These are phyloP conservation scores for Acrodontium crateriforme DNA, from an alignment of 2,329 filamentous ascomycete genomes.

Conservation along the genomic window DNA sequence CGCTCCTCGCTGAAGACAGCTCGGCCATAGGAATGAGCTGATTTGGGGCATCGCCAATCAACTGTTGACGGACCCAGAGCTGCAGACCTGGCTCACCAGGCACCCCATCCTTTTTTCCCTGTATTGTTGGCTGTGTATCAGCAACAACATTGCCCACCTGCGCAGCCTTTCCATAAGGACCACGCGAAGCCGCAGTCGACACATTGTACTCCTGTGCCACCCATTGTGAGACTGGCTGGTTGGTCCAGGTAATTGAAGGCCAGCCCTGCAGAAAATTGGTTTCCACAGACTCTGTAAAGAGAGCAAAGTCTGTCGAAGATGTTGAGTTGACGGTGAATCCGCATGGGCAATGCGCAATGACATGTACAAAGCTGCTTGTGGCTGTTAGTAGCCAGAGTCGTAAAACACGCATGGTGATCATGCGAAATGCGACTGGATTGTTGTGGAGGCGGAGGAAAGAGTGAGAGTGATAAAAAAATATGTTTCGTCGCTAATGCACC, in stretches of 20 bases:
- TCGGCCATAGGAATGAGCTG: constrained; percentile 46
- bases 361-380: no score
- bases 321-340: constrained; percentile 48
- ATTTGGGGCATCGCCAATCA: constrained; percentile 6
- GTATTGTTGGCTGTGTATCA: no score
- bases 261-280: constrained; percentile 50
- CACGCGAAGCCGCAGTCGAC: constrained; percentile 42
- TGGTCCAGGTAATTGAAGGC: constrained; percentile 18
- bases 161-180: constrained; percentile 53
- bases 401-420: no score
- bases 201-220: constrained; percentile 53
- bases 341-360: constrained; percentile 50
- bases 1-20: constrained; percentile 44
- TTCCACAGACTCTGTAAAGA: constrained; percentile 59
- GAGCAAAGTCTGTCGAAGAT: constrained; percentile 24
- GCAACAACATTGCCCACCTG: constrained; percentile 42
- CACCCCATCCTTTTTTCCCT: constrained; percentile 6
- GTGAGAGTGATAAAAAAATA: no score
- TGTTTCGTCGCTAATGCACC: no score
- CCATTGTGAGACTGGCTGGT: constrained; percentile 39
- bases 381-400: no score
- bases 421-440: no score
- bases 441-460: no score
- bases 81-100: constrained; percentile 40
- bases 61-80: constrained; percentile 38